Evolutionary conservation across 805 yeast species (phyloP).

Genomic region (Cyberlindnera misumaiensis): DNA sequence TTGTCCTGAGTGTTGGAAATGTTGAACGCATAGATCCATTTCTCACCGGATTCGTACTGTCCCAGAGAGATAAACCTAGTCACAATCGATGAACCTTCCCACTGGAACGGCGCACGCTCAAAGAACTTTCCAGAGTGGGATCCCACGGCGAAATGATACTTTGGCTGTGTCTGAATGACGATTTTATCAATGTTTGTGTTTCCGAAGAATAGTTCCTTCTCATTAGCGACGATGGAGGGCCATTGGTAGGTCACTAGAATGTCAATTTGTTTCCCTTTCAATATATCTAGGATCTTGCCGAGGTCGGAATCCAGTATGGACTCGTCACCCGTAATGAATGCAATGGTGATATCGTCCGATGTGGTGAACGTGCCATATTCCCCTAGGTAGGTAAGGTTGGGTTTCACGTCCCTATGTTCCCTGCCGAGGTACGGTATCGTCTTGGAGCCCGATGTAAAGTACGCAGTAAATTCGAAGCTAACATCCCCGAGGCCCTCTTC

Average conservation of each 20-base stretch:
- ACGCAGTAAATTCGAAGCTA: conserved; percentile 16
- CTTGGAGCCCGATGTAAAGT: conserved; percentile 18
- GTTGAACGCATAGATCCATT: conserved; percentile 76
- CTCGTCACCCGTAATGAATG: conserved; percentile 33
- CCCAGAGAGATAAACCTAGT: conserved; percentile 66
- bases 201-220: conserved; percentile 39
- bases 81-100: conserved; percentile 37
- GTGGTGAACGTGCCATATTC: conserved; percentile 33
- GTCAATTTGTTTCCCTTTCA: conserved; percentile 35
- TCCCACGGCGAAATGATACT: conserved; percentile 62
- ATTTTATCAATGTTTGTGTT: conserved; percentile 39
- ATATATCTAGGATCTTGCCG: conserved; percentile 19
- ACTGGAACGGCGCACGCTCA: conserved; percentile 52
- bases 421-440: conserved; percentile 3
- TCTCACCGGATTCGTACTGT: conserved; percentile 44
- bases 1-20: conserved; percentile 23
- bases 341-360: conserved; percentile 40
- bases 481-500: not conserved
- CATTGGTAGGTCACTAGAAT: conserved; percentile 53
- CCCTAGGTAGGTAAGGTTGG: conserved; percentile 12
- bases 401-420: conserved; percentile 1
- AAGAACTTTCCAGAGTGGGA: conserved; percentile 38
- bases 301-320: conserved; percentile 14
- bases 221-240: conserved; percentile 47
- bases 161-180: conserved; percentile 42